phyloP scores from a whole-genome alignment of 345 rosid species.

The Gossypium anomalum region DNA sequence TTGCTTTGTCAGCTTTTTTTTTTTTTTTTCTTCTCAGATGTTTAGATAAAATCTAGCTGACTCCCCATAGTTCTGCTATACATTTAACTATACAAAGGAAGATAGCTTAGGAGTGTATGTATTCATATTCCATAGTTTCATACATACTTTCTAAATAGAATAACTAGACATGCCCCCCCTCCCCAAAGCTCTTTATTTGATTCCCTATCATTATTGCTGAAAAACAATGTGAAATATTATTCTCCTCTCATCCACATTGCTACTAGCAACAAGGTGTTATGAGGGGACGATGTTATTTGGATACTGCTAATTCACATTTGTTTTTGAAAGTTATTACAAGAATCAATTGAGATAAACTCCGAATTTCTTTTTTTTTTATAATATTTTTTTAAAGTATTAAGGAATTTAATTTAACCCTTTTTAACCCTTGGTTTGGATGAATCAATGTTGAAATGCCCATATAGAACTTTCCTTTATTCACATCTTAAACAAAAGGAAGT shows the following conservation, averaged over 20 bases:
- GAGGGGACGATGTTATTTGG: slow-evolving; percentile 37
- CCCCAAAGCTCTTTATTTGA: slow-evolving; percentile 25
- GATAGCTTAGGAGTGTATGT: slow-evolving; percentile 20
- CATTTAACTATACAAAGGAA: slow-evolving; percentile 22
- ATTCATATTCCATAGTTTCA: slow-evolving; percentile 5
- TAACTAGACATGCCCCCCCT: slow-evolving; percentile 18
- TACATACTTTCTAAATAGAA: slow-evolving; percentile 17
- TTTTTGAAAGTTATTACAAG: too few species aligned
- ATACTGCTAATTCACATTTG: background rate
- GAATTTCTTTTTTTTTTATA: too few species aligned
- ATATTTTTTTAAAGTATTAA: too few species aligned
- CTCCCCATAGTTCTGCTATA: slow-evolving; percentile 5
- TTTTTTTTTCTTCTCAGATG: background rate
- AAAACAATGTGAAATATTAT: slow-evolving; percentile 35
- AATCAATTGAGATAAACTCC: too few species aligned
- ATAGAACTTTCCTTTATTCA: too few species aligned
- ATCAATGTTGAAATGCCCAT: too few species aligned
- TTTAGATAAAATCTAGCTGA: slow-evolving; percentile 21
- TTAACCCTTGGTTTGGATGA: too few species aligned
- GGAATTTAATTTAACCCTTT: too few species aligned
- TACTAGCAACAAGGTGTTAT: slow-evolving; percentile 16
- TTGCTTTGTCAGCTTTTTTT: slow-evolving; percentile 11
- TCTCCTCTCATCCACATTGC: slow-evolving; percentile 28
- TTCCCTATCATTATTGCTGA: slow-evolving; percentile 50
- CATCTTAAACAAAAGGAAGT: too few species aligned